Evolutionary conservation across 2,329 filamentous ascomycete species (phyloP).

Genomic region (Aspergillus sp.): DNA sequence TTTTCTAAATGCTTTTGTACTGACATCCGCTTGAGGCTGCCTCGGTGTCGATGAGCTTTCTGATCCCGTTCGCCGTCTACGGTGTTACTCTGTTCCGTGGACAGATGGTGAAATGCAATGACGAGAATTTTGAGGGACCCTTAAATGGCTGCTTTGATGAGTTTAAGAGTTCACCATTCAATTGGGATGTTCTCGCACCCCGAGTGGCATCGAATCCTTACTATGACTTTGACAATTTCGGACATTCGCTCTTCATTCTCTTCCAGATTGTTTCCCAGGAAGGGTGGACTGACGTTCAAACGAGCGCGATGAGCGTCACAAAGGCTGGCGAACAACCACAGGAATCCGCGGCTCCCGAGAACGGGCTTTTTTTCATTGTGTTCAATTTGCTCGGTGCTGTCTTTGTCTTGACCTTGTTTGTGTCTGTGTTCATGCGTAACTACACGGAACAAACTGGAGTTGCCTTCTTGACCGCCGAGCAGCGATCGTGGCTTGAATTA

Average conservation of each 20-base stretch:
- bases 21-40: conserved; percentile 58
- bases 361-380: conserved; percentile 89
- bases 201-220: conserved; percentile 77
- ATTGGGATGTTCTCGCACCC: conserved; percentile 82
- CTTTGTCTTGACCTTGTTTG: conserved; percentile 94
- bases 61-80: conserved; percentile 96
- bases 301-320: conserved; percentile 77
- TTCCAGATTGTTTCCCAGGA: conserved; percentile 99
- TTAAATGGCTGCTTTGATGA: conserved; percentile 77
- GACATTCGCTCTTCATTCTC: conserved; percentile 88
- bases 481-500: conserved; percentile 94
- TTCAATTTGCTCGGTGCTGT: conserved; percentile 97
- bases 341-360: conserved; percentile 70
- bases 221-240: conserved; percentile 93
- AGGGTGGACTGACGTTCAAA: conserved; percentile 95
- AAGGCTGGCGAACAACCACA: conserved; percentile 72
- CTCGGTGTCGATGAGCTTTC: conserved; percentile 87
- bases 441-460: conserved; percentile 99
- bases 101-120: conserved; percentile 77
- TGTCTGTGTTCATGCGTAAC: conserved; percentile 99
- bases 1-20: not conserved
- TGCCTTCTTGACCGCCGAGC: conserved; percentile 90
- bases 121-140: conserved; percentile 58
- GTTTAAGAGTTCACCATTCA: conserved; percentile 72
- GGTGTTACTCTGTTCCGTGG: conserved; percentile 91